Evolutionary conservation across 371 early-diverging fungal species (phyloP).

Genomic region (Parasitella parasitica): DNA sequence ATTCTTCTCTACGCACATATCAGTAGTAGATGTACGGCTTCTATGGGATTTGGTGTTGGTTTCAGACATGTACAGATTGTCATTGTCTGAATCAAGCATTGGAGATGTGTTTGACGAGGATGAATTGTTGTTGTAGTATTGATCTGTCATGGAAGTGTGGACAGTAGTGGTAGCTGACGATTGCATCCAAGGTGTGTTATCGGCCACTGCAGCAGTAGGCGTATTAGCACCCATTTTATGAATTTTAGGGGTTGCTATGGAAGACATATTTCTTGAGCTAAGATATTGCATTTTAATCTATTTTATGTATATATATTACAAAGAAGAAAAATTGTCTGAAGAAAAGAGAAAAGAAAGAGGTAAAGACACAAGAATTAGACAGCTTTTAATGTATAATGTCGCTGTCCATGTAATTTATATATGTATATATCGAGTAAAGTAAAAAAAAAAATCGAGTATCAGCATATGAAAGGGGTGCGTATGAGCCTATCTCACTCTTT

Average conservation of each 20-base stretch:
- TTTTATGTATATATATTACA: neutral
- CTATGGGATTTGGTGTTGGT: constrained; percentile 8
- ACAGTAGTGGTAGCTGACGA: constrained; percentile 12
- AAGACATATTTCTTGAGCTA: constrained; percentile 16
- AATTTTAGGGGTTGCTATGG: constrained; percentile 8
- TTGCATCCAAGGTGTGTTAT: constrained; percentile 19
- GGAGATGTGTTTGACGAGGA: neutral
- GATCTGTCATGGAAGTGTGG: constrained; percentile 6
- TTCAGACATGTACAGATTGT: constrained; percentile 2
- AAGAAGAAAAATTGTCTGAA: constrained; percentile 6
- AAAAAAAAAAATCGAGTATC: constrained; percentile 6
- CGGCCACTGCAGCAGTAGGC: neutral
- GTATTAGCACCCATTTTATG: constrained; percentile 7
- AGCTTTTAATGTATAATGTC: neutral
- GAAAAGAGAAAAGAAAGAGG: neutral
- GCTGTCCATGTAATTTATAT: neutral
- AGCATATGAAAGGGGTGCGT: constrained; percentile 1
- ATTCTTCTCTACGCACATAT: constrained; percentile 29
- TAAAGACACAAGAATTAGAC: constrained; percentile 3
- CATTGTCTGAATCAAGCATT: neutral
- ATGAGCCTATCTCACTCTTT: neutral
- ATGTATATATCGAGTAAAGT: constrained; percentile 1
- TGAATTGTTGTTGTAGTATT: neutral
- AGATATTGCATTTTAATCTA: constrained; percentile 16
- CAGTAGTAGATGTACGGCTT: constrained; percentile 18